These are phyloP conservation scores for Aureobasidium zeae DNA, from an alignment of 2,329 filamentous ascomycete genomes.

Conservation along the genomic window DNA sequence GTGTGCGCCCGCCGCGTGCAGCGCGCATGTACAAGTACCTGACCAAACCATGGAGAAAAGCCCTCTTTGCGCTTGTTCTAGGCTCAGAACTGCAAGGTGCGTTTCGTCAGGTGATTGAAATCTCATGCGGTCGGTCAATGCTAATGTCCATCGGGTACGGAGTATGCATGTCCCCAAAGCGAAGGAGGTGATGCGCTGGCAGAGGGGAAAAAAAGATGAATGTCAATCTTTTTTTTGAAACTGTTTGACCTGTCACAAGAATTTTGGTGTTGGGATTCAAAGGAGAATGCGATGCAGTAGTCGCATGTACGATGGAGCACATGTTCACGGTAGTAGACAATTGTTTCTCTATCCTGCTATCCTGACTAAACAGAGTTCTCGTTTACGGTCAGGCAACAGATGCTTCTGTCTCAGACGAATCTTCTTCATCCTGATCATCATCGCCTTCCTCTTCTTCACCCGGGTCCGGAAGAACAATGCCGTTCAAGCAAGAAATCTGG, in stretches of 20 bases:
- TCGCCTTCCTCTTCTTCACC: slow-evolving; percentile 24
- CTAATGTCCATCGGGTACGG: no score
- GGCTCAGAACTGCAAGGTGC: slow-evolving; percentile 9
- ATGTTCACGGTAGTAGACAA: slow-evolving; percentile 7
- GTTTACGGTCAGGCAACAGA: slow-evolving; percentile 3
- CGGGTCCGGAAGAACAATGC: slow-evolving; percentile 42
- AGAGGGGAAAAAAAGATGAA: no score
- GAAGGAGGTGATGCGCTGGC: slow-evolving; percentile 13
- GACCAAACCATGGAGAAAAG: no score
- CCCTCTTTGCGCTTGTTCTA: no score
- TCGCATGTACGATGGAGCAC: no score
- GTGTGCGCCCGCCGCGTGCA: background rate
- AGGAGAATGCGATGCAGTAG: slow-evolving; percentile 7
- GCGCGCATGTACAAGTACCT: slow-evolving; percentile 10
- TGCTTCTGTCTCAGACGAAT: slow-evolving; percentile 17
- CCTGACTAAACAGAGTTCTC: no score
- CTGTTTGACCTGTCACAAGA: slow-evolving; percentile 10
- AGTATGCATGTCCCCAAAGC: slow-evolving; percentile 6
- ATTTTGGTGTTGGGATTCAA: no score
- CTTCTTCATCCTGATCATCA: slow-evolving; percentile 23
- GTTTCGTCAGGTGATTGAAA: slow-evolving; percentile 13
- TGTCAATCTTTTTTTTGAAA: slow-evolving; percentile 4
- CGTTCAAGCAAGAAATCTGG: slow-evolving; percentile 43
- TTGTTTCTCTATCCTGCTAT: background rate
- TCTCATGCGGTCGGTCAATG: slow-evolving; percentile 10